phyloP scores from a whole-genome alignment of 495 filamentous ascomycete genomes.

The Cercophora sp. region DNA sequence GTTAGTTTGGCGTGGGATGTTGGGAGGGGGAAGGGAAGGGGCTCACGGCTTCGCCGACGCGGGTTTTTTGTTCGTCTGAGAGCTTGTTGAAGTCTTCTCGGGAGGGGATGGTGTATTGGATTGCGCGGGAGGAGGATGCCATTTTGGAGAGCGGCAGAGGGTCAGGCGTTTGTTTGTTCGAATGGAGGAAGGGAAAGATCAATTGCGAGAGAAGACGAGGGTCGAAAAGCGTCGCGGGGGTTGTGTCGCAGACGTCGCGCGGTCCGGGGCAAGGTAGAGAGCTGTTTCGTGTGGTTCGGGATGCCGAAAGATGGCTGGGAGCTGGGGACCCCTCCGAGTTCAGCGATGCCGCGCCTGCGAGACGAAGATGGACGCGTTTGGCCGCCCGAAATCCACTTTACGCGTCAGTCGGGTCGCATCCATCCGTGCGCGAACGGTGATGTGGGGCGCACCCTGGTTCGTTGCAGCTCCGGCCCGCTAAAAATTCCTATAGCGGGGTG shows the following conservation, averaged over 20 bases:
- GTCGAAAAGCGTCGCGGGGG: too few species aligned
- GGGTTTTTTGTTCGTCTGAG: conserved; percentile 33
- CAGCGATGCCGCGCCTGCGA: too few species aligned
- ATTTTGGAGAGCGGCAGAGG: conserved; percentile 14
- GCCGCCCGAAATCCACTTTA: conserved; percentile 15
- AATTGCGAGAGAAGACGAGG: too few species aligned
- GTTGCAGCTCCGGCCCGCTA: conserved; percentile 5
- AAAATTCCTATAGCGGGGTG: conserved; percentile 22
- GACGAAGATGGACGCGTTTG: conserved; percentile 8
- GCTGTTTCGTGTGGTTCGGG: too few species aligned
- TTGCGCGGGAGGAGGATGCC: conserved; percentile 25
- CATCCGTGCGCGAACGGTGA: conserved; percentile 5
- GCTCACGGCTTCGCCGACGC: conserved; percentile 30
- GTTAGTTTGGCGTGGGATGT: neutral
- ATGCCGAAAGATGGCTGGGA: conserved; percentile 10
- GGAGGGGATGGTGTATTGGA: conserved; percentile 33
- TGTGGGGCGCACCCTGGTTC: conserved; percentile 1
- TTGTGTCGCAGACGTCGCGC: too few species aligned
- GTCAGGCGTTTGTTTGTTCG: neutral
- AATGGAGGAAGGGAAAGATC: neutral
- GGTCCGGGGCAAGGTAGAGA: too few species aligned
- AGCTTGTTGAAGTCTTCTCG: conserved; percentile 34
- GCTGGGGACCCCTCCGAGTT: too few species aligned
- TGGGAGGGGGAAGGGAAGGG: neutral
- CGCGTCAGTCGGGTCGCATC: conserved; percentile 11